Conservation (phyloP, 106 monocot genomes). For the Dendrobium nobile region DNA sequence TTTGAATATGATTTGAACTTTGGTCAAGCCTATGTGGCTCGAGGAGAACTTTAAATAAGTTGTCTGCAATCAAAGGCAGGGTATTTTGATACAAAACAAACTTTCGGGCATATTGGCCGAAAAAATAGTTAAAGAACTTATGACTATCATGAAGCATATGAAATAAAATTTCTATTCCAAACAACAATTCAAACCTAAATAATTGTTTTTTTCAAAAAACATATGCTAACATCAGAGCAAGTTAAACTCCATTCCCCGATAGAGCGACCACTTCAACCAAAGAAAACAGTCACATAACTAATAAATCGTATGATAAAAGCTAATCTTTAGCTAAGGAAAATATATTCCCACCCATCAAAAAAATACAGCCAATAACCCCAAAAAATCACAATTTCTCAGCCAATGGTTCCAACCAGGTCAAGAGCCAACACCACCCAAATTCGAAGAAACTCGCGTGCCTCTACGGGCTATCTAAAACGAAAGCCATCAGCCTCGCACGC, state of each 20-base stretch:
- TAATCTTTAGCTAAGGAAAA: not conserved
- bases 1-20: no score
- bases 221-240: not conserved
- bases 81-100: no score
- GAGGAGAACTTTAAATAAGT: no score
- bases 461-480: not conserved
- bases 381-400: not conserved
- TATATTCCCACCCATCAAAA: not conserved
- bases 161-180: no score
- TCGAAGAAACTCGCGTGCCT: not conserved
- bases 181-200: not conserved
- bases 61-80: no score
- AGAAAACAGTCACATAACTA: not conserved
- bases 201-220: not conserved
- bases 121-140: no score
- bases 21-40: no score
- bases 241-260: not conserved
- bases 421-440: not conserved
- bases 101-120: no score
- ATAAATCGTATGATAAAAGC: not conserved
- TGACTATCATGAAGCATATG: no score
- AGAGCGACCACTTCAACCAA: not conserved
- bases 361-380: not conserved
- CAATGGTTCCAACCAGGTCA: not conserved
- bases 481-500: not conserved